Evolutionary conservation across 2,329 filamentous ascomycete species (phyloP).

Genomic region (Pseudocercospora macadamiae): DNA sequence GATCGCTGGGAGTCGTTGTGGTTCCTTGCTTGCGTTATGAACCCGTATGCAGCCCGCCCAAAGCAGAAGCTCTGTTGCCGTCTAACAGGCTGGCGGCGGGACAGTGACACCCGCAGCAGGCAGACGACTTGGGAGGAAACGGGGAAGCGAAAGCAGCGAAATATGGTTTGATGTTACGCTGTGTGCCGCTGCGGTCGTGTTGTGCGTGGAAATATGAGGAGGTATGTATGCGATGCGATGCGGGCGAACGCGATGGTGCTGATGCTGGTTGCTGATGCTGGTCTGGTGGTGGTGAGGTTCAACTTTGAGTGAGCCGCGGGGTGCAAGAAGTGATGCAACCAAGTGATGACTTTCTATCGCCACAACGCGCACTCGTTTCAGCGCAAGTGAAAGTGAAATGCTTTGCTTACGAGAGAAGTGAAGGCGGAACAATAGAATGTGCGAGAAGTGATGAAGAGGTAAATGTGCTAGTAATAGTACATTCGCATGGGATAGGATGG

Average conservation of each 20-base stretch:
- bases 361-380: neutral
- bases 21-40: constrained; percentile 23
- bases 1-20: constrained; percentile 13
- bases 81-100: constrained; percentile 22
- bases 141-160: neutral
- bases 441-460: neutral
- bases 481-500: too few species aligned
- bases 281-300: neutral
- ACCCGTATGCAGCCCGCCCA: constrained; percentile 24
- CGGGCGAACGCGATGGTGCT: neutral
- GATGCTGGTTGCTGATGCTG: neutral
- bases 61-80: constrained; percentile 13
- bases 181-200: neutral
- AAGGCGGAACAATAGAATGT: neutral
- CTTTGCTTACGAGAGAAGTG: neutral
- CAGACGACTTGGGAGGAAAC: neutral
- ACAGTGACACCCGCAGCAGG: constrained; percentile 24
- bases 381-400: neutral
- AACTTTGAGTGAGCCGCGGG: neutral
- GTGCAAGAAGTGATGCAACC: neutral
- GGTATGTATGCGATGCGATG: neutral
- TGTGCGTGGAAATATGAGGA: too few species aligned
- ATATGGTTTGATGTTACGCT: neutral
- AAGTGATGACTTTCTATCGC: neutral
- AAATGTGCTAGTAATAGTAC: neutral